These are phyloP conservation scores for Claviceps maximensis DNA, from an alignment of 2,329 filamentous ascomycete genomes.

Conservation along the genomic window DNA sequence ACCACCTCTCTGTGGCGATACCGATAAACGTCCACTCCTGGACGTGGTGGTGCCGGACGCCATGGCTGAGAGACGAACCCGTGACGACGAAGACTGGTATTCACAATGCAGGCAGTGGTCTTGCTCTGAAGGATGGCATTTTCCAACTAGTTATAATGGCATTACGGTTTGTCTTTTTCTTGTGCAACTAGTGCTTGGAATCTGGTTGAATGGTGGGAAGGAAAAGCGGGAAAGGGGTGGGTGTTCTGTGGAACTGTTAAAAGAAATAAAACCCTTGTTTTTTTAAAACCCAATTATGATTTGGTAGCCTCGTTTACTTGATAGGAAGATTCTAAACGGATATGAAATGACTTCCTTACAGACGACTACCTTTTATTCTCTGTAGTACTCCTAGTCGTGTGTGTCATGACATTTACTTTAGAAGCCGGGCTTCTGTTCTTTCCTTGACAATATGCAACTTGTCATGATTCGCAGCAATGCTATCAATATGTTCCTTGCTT, in stretches of 20 bases:
- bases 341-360: background rate
- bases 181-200: constrained; percentile 4
- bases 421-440: too few species aligned
- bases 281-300: background rate
- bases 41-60: background rate
- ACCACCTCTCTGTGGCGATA: constrained; percentile 98
- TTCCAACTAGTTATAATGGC: constrained; percentile 4
- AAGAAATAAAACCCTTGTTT: background rate
- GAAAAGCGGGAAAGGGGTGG: background rate
- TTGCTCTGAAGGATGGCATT: background rate
- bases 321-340: background rate
- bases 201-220: background rate
- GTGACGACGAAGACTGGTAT: background rate
- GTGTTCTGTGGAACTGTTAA: background rate
- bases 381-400: too few species aligned
- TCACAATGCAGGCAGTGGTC: background rate
- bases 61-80: background rate
- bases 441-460: too few species aligned
- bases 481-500: too few species aligned
- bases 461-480: too few species aligned
- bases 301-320: background rate
- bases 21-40: constrained; percentile 46
- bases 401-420: too few species aligned
- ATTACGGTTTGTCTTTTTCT: constrained; percentile 3
- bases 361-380: background rate